A percentile compares a stretch with the other conserved stretches of the same genome.
Conservation (phyloP, 2,329 filamentous ascomycete species). For the Zasmidium angulare region DNA sequence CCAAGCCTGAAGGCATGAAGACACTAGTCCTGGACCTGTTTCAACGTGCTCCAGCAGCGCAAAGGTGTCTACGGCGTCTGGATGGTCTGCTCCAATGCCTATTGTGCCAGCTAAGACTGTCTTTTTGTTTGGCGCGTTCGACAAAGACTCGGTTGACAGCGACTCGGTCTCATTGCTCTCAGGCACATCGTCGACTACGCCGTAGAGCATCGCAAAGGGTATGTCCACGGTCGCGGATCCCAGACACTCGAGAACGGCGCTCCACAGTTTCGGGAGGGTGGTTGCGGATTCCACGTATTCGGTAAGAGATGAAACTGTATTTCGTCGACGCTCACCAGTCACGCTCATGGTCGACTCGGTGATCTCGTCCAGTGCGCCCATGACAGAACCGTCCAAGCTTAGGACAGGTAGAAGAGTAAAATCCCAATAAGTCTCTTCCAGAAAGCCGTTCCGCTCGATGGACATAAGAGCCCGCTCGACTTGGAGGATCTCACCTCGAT, state of each 20-base stretch:
- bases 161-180: constrained; percentile 11
- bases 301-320: constrained; percentile 19
- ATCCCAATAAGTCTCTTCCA: constrained; percentile 34
- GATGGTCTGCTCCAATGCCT: constrained; percentile 29
- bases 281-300: constrained; percentile 14
- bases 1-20: constrained; percentile 34
- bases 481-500: constrained; percentile 21
- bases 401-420: constrained; percentile 31
- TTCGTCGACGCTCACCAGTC: constrained; percentile 24
- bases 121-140: constrained; percentile 12
- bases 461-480: constrained; percentile 23
- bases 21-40: constrained; percentile 16
- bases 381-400: constrained; percentile 17
- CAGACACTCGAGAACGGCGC: constrained; percentile 21
- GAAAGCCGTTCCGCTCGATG: constrained; percentile 27
- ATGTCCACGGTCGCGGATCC: constrained; percentile 22
- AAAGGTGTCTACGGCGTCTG: constrained; percentile 26
- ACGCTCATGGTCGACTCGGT: constrained; percentile 26
- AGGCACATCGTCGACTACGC: constrained; percentile 20
- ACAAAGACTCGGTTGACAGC: constrained; percentile 10
- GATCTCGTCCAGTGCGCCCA: constrained; percentile 29
- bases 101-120: constrained; percentile 29
- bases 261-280: constrained; percentile 27
- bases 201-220: constrained; percentile 29
- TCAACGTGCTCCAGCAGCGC: constrained; percentile 12